These are phyloP conservation scores for Anastatica hierochuntica DNA, from an alignment of 345 rosid species.

Conservation along the genomic window DNA sequence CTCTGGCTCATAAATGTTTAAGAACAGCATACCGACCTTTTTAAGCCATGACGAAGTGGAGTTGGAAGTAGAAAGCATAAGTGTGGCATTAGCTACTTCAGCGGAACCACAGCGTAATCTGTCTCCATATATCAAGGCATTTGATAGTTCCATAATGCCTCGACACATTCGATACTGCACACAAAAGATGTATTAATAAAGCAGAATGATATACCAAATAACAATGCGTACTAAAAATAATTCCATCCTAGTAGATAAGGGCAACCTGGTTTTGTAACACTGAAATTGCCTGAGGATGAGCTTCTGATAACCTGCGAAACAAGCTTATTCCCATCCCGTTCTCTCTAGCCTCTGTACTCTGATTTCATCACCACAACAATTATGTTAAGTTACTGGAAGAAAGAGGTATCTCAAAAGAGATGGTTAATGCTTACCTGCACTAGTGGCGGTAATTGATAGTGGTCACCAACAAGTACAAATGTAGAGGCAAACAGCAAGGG, in stretches of 20 bases:
- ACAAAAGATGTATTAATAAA: constrained; percentile 16
- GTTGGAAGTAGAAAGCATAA: constrained; percentile 37
- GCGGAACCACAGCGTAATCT: constrained; percentile 78
- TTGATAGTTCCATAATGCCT: constrained; percentile 88
- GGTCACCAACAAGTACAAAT: constrained; percentile 98
- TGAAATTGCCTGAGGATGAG: constrained; percentile 95
- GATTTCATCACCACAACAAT: constrained; percentile 15
- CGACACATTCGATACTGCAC: constrained; percentile 91
- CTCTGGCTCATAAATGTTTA: not conserved
- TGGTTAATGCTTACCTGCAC: constrained; percentile 52
- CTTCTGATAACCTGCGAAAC: constrained; percentile 95
- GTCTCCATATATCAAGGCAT: constrained; percentile 88
- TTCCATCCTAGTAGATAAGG: constrained; percentile 9
- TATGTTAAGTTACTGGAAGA: constrained; percentile 11
- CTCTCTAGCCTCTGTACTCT: constrained; percentile 93
- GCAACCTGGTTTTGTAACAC: constrained; percentile 91
- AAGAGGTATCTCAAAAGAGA: not conserved
- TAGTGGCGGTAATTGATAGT: constrained; percentile 93
- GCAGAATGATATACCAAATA: not conserved
- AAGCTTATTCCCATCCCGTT: constrained; percentile 91
- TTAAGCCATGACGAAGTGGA: constrained; percentile 53
- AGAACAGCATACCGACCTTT: constrained; percentile 37
- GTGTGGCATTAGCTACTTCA: constrained; percentile 70
- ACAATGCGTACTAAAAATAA: constrained; percentile 3
- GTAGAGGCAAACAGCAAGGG: constrained; percentile 78